Evolutionary conservation across 352 stramenopile species (phyloP).

Genomic region (Achlya hypogyna): DNA sequence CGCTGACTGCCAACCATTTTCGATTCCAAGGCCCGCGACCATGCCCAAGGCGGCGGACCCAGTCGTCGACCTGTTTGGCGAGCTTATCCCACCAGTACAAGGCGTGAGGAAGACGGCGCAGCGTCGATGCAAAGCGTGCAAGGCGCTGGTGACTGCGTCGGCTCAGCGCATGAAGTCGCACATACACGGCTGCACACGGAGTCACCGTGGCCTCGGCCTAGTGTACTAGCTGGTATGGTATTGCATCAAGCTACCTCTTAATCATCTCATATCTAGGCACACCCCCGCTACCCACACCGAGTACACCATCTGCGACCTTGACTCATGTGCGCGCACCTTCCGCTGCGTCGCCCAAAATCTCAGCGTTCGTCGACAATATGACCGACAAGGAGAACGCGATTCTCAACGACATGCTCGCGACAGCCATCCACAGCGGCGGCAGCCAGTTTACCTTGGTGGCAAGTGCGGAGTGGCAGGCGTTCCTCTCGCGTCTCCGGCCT

Average conservation of each 20-base stretch:
- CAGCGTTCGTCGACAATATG: neutral
- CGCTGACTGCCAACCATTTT: neutral
- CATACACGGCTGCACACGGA: neutral
- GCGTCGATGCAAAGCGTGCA: neutral
- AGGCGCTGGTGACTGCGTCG: neutral
- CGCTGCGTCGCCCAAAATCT: neutral
- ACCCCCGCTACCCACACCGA: neutral
- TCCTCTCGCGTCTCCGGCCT: too few relatives aligned
- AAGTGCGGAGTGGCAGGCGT: too few relatives aligned
- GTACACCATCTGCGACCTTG: neutral
- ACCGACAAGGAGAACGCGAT: too few relatives aligned
- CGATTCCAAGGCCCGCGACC: neutral
- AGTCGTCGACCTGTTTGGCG: neutral
- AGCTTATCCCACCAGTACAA: neutral
- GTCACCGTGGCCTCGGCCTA: neutral
- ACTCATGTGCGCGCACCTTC: neutral
- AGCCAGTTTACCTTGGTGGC: too few relatives aligned
- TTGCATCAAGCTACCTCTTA: neutral
- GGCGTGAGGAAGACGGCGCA: neutral
- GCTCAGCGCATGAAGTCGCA: neutral
- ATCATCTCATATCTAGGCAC: neutral
- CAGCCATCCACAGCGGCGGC: too few relatives aligned
- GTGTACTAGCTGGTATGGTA: neutral
- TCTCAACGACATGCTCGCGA: too few relatives aligned
- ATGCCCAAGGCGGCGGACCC: neutral